Evolutionary conservation across 345 rosid genomes (phyloP).

Genomic region (Eucalyptus erythrocorys): DNA sequence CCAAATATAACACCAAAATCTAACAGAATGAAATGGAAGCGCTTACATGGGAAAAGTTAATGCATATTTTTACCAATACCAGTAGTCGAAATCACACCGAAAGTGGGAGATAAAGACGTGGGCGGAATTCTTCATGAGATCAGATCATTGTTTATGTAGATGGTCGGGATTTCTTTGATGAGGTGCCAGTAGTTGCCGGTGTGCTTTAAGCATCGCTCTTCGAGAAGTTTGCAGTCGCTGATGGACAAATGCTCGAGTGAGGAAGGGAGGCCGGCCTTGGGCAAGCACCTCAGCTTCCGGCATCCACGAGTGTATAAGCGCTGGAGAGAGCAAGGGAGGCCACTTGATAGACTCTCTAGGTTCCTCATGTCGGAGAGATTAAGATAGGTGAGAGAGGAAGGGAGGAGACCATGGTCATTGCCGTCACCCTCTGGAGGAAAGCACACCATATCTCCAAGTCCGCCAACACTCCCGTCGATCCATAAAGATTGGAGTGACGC

Average conservation of each 20-base stretch:
- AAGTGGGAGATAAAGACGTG: neutral
- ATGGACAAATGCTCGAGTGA: neutral
- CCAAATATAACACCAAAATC: neutral
- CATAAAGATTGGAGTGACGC: neutral
- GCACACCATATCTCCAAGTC: neutral
- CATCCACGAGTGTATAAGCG: neutral
- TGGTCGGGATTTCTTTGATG: neutral
- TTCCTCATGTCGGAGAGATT: neutral
- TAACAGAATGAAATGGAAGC: neutral
- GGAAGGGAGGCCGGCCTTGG: neutral
- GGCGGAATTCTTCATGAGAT: neutral
- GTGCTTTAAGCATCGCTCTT: neutral
- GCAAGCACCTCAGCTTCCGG: neutral
- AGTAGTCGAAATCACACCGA: neutral
- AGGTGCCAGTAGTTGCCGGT: neutral
- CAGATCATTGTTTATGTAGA: neutral
- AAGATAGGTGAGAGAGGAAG: neutral
- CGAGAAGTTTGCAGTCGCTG: neutral
- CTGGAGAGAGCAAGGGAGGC: neutral
- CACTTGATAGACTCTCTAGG: neutral
- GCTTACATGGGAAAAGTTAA: neutral
- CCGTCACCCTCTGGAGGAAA: fast-evolving
- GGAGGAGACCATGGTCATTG: neutral
- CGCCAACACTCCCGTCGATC: neutral
- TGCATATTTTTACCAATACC: neutral